phyloP scores from a whole-genome alignment of 2,329 filamentous ascomycete genomes.

The Colletotrichum tamarilloi region DNA sequence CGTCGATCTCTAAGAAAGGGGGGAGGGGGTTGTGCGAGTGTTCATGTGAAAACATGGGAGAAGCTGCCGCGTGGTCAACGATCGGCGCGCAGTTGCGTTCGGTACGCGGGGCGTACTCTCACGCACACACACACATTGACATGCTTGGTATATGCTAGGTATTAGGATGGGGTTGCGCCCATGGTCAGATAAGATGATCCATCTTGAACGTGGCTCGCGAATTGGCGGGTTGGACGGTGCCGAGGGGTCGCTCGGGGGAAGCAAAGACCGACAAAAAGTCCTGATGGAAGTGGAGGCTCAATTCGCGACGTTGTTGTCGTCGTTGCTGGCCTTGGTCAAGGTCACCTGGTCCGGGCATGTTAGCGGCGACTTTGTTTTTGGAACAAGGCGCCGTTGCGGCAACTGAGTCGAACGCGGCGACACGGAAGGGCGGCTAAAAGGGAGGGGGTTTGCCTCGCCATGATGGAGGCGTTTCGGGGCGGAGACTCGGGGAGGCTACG shows the following conservation, averaged over 20 bases:
- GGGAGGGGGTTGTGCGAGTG: neutral
- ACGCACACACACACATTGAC: neutral
- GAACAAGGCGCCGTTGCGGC: conserved; percentile 29
- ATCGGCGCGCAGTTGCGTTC: conserved; percentile 26
- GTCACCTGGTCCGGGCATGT: conserved; percentile 6
- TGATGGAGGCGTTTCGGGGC: conserved; percentile 24
- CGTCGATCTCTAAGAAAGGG: conserved; percentile 21
- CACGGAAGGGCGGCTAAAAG: conserved; percentile 10
- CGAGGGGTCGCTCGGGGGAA: neutral
- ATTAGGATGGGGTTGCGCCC: neutral
- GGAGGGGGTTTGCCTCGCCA: conserved; percentile 14
- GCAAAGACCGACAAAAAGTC: neutral
- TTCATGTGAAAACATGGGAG: conserved; percentile 11
- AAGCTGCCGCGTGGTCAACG: conserved; percentile 24
- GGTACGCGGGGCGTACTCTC: conserved; percentile 17
- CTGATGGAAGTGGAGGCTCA: conserved; percentile 20
- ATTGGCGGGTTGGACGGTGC: neutral
- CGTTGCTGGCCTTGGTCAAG: conserved; percentile 8
- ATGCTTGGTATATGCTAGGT: neutral
- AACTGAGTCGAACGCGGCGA: conserved; percentile 17
- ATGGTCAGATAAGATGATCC: neutral
- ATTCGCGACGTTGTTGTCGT: conserved; percentile 17
- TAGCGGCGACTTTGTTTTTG: conserved; percentile 14
- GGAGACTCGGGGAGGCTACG: conserved; percentile 19
- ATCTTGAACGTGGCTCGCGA: neutral